Evolutionary conservation across 441 rosid species (phyloP), one percentile per base, ranked within the genome.

Genomic region (Croton laevigatus): DNA sequence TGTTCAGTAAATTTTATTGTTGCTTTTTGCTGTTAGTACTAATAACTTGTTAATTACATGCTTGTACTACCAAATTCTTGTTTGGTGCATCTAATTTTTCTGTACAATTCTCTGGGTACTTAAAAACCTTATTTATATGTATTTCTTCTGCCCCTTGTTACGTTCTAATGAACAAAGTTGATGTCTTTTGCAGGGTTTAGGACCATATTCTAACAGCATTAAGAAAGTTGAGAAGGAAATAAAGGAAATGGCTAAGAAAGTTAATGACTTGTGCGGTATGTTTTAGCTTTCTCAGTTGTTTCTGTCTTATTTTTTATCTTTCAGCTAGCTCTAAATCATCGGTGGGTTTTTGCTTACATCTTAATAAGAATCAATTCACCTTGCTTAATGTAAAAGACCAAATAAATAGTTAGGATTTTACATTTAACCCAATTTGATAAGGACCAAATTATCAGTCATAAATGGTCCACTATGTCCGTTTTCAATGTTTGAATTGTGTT

Each of bases 151-250:
- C 60, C 48, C 49, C 38, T 12, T 4, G 46, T 70, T 2, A 51
- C 52, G 14, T 37, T 49, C 17, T 46, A 46, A 13, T 22, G 8
- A 64, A 7, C 40, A 46, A 23, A 23, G 27, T 13, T 20, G 13
- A 46, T 57, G 0, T 48, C 3, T 48, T 48, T 71, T 42, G 46
- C 78, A 94, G 99, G 98, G 99, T 19, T 82, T 91, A 79, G 98
- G 97, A 60, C 98, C 98, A 34, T 94, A 94, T 78, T 89, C 98
- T 3, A 80, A 75, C 16, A 84, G 94, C 71, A 91, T 91, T 54
- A 94, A 94, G 89, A 94, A 89, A 75, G 96, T 37, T 0, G 98
- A 91, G 78, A 94, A 94, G 80, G 98, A 91, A 76, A 94, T 91
- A 51, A 94, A 94, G 74, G 97, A 91, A 23, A 82, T 91, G 81